Base-by-base conservation (phyloP, 2,329 filamentous ascomycete species). In the Ilyonectria mors-panacis region DNA sequence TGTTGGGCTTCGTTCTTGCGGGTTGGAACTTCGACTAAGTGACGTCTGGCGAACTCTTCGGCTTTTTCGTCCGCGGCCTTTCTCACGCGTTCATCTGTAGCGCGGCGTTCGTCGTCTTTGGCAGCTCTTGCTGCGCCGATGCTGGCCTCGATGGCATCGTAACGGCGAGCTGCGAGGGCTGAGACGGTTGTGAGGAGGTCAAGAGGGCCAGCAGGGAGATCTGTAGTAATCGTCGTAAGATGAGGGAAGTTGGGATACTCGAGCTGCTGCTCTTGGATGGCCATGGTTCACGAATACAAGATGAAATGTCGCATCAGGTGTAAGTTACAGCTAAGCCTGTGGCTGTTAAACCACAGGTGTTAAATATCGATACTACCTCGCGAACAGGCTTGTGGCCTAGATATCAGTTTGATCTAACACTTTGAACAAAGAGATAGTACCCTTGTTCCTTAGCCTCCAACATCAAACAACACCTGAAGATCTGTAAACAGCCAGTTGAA, bases 171-270 rank as follows among this genome's bases (percentile, higher is more conserved):
- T 35, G 33, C 39, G n/a, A 66, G 45, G 28, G 13, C 35, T 17
- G 26, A 30, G 21, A 66, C 63, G 6, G 28, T 47, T n/a, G 50
- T n/a, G 28, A 53, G 30, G 50, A 53, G 50, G 50, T 33, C 50
- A n/a, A 53, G 30, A 13, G 19, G 12, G 5, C 44, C 44, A 19
- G 9, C 9, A 33, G 30, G 3, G n/a, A n/a, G 50, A 35, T 7
- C 2, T n/a, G n/a, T 10, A n/a, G n/a, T 35, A 30, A n/a, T 13
- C 7, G 6, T 42, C 15, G n/a, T 8, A 17, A 19, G 39, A 42
- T 39, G 13, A 6, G 37, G 6, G 7, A 17, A 19, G 50, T 13
- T 21, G 50, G 6, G n/a, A 21, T 19, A 2, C 12, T 21, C 28
- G 21, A 7, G n/a, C 15, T 26, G 23, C n/a, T 53, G 30, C 23